A percentile compares a stretch with the other conserved stretches of the same genome.
phyloP scores from a whole-genome alignment of 768 basidiomycete species.

The Nevesoporus exiguus region DNA sequence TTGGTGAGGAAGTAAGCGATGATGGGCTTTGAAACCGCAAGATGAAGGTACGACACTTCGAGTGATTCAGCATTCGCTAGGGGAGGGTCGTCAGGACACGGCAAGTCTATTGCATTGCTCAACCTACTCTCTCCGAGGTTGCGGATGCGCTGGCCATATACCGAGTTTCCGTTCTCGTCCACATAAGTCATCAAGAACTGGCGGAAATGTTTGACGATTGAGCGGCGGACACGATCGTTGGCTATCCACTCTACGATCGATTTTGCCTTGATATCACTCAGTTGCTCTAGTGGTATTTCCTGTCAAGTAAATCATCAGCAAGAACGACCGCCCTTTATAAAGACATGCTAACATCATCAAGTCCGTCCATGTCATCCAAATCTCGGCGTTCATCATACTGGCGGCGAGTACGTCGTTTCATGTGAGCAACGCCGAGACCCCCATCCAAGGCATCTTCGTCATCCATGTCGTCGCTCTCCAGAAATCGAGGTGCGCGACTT shows the following conservation, averaged over 20 bases:
- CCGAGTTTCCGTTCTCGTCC: conserved; percentile 86
- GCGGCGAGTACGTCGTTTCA: conserved; percentile 79
- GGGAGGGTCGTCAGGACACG: conserved; percentile 9
- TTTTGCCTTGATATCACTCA: conserved; percentile 97
- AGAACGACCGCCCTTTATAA: background rate
- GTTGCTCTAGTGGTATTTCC: conserved; percentile 93
- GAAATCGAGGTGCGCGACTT: conserved; percentile 80
- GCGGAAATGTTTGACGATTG: conserved; percentile 90
- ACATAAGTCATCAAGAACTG: conserved; percentile 95
- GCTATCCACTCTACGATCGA: conserved; percentile 98
- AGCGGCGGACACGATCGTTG: conserved; percentile 83
- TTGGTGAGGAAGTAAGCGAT: conserved; percentile 97
- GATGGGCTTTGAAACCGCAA: conserved; percentile 88
- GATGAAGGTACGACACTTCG: conserved; percentile 95
- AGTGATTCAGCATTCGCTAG: conserved; percentile 95
- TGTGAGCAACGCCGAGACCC: conserved; percentile 61
- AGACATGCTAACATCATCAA: conserved; percentile 67
- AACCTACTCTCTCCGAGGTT: conserved; percentile 91
- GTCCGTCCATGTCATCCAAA: conserved; percentile 85
- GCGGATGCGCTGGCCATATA: conserved; percentile 92
- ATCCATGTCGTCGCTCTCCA: conserved; percentile 78
- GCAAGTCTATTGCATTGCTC: background rate
- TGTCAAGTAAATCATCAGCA: conserved; percentile 33
- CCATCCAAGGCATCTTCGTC: conserved; percentile 71
- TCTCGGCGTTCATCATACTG: conserved; percentile 93